A percentile compares a stretch with the other conserved stretches of the same genome.
Conservation (phyloP, 805 yeast genomes). For the Candida dajiaensis region DNA sequence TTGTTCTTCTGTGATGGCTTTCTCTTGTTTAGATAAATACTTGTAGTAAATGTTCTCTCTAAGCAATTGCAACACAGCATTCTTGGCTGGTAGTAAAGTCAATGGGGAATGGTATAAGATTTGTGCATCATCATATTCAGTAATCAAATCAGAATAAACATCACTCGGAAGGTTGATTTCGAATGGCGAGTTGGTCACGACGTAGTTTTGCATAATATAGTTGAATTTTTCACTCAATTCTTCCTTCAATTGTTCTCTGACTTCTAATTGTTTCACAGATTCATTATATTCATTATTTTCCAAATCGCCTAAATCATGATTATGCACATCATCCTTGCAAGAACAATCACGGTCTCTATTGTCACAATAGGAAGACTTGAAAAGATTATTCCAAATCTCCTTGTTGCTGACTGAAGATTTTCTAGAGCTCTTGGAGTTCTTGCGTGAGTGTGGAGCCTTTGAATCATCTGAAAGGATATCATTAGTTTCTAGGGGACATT, state of each 20-base stretch:
- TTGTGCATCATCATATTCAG: constrained; percentile 20
- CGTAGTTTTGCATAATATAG: constrained; percentile 34
- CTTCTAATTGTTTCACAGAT: constrained; percentile 12
- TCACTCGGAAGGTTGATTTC: constrained; percentile 45
- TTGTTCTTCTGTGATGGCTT: constrained; percentile 7
- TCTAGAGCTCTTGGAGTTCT: background rate
- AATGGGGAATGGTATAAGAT: constrained; percentile 29
- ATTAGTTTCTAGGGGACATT: constrained; percentile 1
- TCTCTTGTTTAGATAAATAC: constrained; percentile 21
- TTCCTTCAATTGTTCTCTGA: constrained; percentile 15
- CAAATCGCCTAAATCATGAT: constrained; percentile 1
- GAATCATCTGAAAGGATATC: background rate
- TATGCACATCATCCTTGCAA: constrained; percentile 10
- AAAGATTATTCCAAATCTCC: constrained; percentile 15
- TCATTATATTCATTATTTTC: constrained; percentile 14
- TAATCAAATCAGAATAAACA: constrained; percentile 26
- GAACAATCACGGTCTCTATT: constrained; percentile 6
- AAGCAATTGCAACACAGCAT: constrained; percentile 25
- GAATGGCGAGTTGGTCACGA: constrained; percentile 35
- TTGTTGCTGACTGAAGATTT: background rate
- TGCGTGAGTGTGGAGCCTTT: background rate
- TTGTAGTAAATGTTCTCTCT: constrained; percentile 29
- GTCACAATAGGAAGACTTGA: constrained; percentile 10
- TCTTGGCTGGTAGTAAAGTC: constrained; percentile 26
- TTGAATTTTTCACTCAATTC: constrained; percentile 30